phyloP scores from a whole-genome alignment of 176 grass and related monocot species.

The Zea luxurians region DNA sequence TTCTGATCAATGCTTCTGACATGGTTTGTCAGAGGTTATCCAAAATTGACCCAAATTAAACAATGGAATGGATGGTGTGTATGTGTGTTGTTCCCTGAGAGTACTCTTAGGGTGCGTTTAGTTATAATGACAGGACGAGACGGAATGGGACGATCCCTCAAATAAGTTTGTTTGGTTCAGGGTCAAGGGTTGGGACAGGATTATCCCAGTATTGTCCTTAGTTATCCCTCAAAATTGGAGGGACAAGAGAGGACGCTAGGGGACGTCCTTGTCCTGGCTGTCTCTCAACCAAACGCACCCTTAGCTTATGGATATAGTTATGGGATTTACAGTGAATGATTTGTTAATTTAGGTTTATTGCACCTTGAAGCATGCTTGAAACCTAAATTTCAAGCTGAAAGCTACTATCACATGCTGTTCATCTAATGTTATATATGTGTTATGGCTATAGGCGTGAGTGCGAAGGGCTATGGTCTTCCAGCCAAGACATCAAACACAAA shows the following conservation, averaged over 20 bases:
- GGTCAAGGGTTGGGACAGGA: no score
- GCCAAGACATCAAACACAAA: slow-evolving; percentile 71
- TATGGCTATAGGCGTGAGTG: slow-evolving; percentile 46
- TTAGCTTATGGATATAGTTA: slow-evolving; percentile 1
- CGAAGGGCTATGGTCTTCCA: slow-evolving; percentile 67
- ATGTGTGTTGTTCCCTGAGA: neutral
- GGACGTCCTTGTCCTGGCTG: no score
- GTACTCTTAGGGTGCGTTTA: no score
- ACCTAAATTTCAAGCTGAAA: slow-evolving; percentile 26
- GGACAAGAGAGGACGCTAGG: no score
- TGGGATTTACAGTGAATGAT: neutral
- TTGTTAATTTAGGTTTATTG: neutral
- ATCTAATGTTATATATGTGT: slow-evolving; percentile 24
- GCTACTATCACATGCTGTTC: neutral
- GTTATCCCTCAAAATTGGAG: no score
- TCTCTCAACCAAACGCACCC: no score
- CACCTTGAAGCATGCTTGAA: neutral
- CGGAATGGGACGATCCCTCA: no score
- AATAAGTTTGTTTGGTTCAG: no score
- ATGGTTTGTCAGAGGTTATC: neutral
- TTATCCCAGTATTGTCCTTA: no score
- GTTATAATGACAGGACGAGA: no score
- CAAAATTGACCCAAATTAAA: neutral
- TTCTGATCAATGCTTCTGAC: neutral
- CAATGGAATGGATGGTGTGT: neutral